Percentiles rank a stretch among this genome's conserved stretches.
phyloP scores from a whole-genome alignment of 2,329 filamentous ascomycete species.

The Rhexocercosporidium sp. region DNA sequence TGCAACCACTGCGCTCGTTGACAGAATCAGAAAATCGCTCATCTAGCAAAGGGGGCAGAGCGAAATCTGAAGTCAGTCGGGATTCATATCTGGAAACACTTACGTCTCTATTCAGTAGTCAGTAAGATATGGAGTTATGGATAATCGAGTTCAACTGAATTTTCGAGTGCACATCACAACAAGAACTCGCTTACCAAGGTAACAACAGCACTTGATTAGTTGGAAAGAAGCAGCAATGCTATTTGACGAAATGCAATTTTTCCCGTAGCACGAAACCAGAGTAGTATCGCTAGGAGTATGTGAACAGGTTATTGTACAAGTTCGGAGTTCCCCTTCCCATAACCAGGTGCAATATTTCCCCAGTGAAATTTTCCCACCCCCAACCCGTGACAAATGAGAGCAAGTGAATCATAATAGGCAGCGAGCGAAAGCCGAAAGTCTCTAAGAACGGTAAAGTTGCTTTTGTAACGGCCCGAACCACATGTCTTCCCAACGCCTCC shows the following conservation, averaged over 20 bases:
- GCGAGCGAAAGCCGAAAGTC: constrained; percentile 16
- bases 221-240: neutral
- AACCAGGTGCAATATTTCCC: neutral
- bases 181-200: neutral
- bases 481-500: constrained; percentile 32
- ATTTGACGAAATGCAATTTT: neutral
- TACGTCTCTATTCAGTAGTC: too few species aligned
- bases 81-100: neutral
- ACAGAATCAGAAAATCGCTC: neutral
- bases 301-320: constrained; percentile 11
- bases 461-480: constrained; percentile 15
- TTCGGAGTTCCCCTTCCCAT: constrained; percentile 4
- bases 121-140: too few species aligned
- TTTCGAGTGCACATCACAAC: neutral
- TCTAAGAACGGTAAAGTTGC: constrained; percentile 16
- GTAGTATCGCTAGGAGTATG: constrained; percentile 8
- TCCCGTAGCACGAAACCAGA: neutral
- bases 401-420: constrained; percentile 11
- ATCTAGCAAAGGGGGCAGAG: neutral
- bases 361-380: constrained; percentile 10
- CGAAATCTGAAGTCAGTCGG: neutral
- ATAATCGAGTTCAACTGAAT: too few species aligned
- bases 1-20: neutral
- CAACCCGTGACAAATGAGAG: constrained; percentile 18
- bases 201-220: neutral